Base-by-base conservation (phyloP, 768 basidiomycete species). In the Tubosaeta brunneosetosa region DNA sequence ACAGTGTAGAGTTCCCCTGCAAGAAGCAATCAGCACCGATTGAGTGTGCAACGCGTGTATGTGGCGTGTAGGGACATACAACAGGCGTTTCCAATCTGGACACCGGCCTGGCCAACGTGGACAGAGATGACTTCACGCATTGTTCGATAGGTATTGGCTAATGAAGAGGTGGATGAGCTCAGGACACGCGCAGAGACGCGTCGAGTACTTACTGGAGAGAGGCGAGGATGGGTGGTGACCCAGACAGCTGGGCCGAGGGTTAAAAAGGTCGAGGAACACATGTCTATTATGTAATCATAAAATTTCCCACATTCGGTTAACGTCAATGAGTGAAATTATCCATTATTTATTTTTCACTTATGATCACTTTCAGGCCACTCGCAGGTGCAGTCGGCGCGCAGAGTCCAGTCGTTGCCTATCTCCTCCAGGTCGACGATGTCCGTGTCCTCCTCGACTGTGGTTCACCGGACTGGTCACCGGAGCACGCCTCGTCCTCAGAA, bases 91-190 rank as follows among this genome's bases (percentile, higher is more conserved):
- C 95, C 94, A 66, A 93, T 90, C 79, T 93, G 91, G 64, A 91
- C 88, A 85, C 93, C 94, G 68, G 95, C 97, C 79, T 99, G 97
- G 67, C 95, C 95, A 70, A 98, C 94, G 76, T 97, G 93, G 69
- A 97, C 81, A 62, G 92, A 95, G 79, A 97, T 95, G 74, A 97
- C 94, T 87, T 91, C 89, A 80, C 89, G 87, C 89, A 91, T 91
- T 72, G 65, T 77, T 63, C 61, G 50, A 50, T 49, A 36, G 17
- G 38, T 27, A 31, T 53, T 59, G 48, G 49, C 61, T 63, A 25
- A 32, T 3, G 44, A 34, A 37, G 22, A 2, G 3, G 32, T 1
- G 41, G 46, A 19, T 55, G 49, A 59, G 48, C 12, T 17, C 50
- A 55, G 19, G 3, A 42, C 51, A 57, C 66, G 56, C 70, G 68